Base-by-base conservation (phyloP, 2,329 filamentous ascomycete species). In the Cladophialophora immunda region DNA sequence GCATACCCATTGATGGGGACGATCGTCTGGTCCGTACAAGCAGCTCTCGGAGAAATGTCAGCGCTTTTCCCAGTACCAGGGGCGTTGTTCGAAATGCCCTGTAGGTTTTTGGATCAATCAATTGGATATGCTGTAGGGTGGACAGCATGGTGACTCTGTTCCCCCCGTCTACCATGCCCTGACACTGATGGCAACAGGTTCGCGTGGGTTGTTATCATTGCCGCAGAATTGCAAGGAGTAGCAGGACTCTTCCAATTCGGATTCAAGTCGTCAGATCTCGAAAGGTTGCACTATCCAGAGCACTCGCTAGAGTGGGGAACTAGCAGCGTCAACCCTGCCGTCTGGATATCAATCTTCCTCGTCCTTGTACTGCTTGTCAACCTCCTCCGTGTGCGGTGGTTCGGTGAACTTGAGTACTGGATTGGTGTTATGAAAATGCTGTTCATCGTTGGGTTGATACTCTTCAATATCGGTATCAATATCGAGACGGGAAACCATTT, bases 21-120 rank as follows among this genome's bases (percentile, higher is more conserved):
- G 3, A 77, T 82, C 30, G 79, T 82, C 41, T 80, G 78, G 1
- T 79, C 79, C 1, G 79, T 81, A 2, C 2, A 80, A 81, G 80
- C 79, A 13, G 80, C 78, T 56, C 67, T 83, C 5, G 79, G 81
- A 5, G 78, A 79, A 66, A 79, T 79, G 77, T 78, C 57, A 19
- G 57, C 57, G 5, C 57, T 59, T 50, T 59, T 59, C n/a, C 57
- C 57, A 4, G 57, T 59, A 13, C 57, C 57, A 5, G 57, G 57
- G 11, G 57, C 57, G 5, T 45, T 59, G 57, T 59, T 59, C 11
- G 57, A 59, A n/a, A n/a, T 59, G 27, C 57, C 57, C 9, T 50
- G 57, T 22, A 25, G 57, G 17, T 59, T 59, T 19, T 15, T 59
- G 13, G 57, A 59, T 13, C 57, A 59, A 41, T 59, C 57, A 8